phyloP scores from a whole-genome alignment of 2,329 filamentous ascomycete genomes.

The Keithomyces neogunnii region DNA sequence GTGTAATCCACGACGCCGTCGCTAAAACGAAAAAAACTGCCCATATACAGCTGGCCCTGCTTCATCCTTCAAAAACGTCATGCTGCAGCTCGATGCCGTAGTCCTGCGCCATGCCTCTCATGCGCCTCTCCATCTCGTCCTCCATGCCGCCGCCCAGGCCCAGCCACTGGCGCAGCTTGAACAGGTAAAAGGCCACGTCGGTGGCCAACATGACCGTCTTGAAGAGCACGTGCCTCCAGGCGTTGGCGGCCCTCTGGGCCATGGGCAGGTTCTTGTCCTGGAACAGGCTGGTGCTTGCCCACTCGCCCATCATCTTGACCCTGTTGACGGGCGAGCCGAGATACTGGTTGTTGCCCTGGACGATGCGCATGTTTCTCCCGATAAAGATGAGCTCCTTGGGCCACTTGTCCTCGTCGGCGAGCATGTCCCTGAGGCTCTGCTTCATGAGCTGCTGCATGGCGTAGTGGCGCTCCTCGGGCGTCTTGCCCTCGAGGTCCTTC shows the following conservation, averaged over 20 bases:
- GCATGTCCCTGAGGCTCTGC: constrained; percentile 56
- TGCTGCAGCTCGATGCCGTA: constrained; percentile 89
- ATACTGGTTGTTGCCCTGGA: constrained; percentile 88
- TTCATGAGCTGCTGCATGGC: constrained; percentile 84
- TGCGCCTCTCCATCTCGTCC: constrained; percentile 81
- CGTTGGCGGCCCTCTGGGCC: constrained; percentile 56
- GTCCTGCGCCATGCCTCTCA: constrained; percentile 82
- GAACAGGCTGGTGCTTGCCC: constrained; percentile 78
- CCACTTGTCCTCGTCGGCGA: constrained; percentile 81
- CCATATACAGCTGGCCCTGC: too few species aligned
- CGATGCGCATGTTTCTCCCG: constrained; percentile 83
- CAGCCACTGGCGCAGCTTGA: constrained; percentile 67
- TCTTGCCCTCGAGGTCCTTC: constrained; percentile 50
- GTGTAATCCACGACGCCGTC: not conserved
- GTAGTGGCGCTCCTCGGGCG: constrained; percentile 66
- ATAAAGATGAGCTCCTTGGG: constrained; percentile 89
- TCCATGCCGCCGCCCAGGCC: constrained; percentile 81
- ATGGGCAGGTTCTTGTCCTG: constrained; percentile 60
- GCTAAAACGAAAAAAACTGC: not conserved
- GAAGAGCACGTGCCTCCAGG: constrained; percentile 75
- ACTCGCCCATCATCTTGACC: constrained; percentile 86
- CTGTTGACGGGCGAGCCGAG: constrained; percentile 84
- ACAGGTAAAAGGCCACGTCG: constrained; percentile 78
- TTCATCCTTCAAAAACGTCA: constrained; percentile 74
- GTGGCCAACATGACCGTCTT: constrained; percentile 64